A percentile compares a stretch with the other conserved stretches of the same genome.
Evolutionary conservation across 31 red algal genomes (phyloP).

Genomic region (Porphyra umbilicalis): DNA sequence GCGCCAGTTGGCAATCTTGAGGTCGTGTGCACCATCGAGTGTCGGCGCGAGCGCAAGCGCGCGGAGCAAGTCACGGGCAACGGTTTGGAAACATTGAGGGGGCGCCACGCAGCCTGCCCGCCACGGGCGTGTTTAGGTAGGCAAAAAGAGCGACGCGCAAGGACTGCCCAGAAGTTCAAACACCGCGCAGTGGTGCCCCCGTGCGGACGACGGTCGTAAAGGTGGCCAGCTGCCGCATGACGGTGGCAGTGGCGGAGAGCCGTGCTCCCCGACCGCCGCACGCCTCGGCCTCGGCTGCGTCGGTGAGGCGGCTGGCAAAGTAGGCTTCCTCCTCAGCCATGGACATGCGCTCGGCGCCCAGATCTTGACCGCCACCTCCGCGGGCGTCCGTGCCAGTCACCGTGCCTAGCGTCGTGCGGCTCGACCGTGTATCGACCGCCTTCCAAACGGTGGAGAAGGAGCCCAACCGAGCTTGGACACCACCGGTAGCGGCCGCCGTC

Average conservation of each 20-base stretch:
- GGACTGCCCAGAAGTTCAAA: constrained; percentile 82
- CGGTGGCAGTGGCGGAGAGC: background rate
- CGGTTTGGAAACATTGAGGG: constrained; percentile 48
- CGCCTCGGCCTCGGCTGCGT: constrained; percentile 12
- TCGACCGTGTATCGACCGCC: constrained; percentile 34
- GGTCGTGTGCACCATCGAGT: constrained; percentile 87
- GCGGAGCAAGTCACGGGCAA: constrained; percentile 54
- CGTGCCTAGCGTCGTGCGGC: background rate
- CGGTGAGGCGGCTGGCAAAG: constrained; percentile 64
- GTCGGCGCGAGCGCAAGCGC: constrained; percentile 55
- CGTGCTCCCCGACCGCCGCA: constrained; percentile 24
- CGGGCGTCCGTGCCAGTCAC: background rate
- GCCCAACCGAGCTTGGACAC: constrained; percentile 91
- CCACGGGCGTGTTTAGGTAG: constrained; percentile 13
- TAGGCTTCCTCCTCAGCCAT: constrained; percentile 4
- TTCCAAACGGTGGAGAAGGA: constrained; percentile 96
- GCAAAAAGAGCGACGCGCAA: constrained; percentile 60
- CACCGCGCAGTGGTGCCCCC: constrained; percentile 72
- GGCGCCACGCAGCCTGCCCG: constrained; percentile 44
- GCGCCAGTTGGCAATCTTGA: constrained; percentile 97
- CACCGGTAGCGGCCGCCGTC: constrained; percentile 60
- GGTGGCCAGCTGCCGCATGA: constrained; percentile 27
- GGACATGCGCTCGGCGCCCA: constrained; percentile 34
- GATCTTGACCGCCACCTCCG: constrained; percentile 76
- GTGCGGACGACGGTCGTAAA: constrained; percentile 64